Percentiles rank a stretch among this genome's conserved stretches.
Evolutionary conservation across 768 basidiomycete species (phyloP).

Genomic region (Termitomyces sp.): DNA sequence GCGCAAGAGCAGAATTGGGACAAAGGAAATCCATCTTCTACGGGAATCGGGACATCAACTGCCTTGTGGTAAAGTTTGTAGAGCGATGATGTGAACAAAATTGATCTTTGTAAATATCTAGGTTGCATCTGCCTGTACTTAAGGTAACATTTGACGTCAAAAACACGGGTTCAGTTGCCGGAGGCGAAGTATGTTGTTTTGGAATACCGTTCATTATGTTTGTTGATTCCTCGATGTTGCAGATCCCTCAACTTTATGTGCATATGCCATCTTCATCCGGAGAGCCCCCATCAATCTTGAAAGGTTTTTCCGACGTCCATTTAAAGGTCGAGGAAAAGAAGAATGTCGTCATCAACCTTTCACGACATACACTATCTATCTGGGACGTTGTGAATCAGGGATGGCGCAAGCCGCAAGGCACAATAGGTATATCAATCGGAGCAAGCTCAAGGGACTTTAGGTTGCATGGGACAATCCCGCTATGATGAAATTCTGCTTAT

Average conservation of each 20-base stretch:
- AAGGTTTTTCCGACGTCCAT: slow-evolving; percentile 47
- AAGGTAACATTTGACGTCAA: slow-evolving; percentile 44
- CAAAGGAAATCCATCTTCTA: slow-evolving; percentile 48
- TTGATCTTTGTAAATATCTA: slow-evolving; percentile 11
- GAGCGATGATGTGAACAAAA: not conserved
- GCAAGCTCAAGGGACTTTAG: slow-evolving; percentile 43
- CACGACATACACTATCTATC: slow-evolving; percentile 46
- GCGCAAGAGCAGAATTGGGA: slow-evolving; percentile 47
- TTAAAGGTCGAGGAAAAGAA: slow-evolving; percentile 30
- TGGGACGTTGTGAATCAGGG: slow-evolving; percentile 59
- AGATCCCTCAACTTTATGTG: slow-evolving; percentile 58
- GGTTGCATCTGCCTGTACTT: slow-evolving; percentile 63
- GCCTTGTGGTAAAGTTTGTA: slow-evolving; percentile 46
- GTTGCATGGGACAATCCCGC: slow-evolving; percentile 11
- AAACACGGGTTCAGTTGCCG: slow-evolving; percentile 48
- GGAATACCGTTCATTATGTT: not conserved
- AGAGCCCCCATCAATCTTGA: slow-evolving; percentile 52
- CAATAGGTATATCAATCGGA: slow-evolving; percentile 47
- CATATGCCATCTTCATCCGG: slow-evolving; percentile 40
- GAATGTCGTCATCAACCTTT: slow-evolving; percentile 36
- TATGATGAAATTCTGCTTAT: not conserved
- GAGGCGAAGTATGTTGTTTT: slow-evolving; percentile 43
- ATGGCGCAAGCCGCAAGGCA: slow-evolving; percentile 52
- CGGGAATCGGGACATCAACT: slow-evolving; percentile 49
- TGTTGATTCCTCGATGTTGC: not conserved